Evolutionary conservation across 192 early-diverging fungal species (phyloP).

Genomic region (Phlyctochytrium arcticum): DNA sequence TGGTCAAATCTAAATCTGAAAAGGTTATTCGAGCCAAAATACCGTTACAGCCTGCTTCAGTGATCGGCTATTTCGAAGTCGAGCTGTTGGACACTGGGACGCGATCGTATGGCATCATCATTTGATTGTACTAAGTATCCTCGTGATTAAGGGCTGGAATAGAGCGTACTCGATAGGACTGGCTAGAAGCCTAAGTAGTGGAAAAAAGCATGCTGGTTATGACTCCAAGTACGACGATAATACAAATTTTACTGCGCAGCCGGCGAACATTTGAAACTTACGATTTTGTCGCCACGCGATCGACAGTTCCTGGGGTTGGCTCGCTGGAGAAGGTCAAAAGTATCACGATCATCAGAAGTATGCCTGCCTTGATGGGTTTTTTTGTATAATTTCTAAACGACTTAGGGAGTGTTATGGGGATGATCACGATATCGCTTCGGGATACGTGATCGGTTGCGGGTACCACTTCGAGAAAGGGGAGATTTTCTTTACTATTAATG

Average conservation of each 20-base stretch:
- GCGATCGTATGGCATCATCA: not conserved
- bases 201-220: not conserved
- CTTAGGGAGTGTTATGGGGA: not conserved
- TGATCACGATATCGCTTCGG: too few species aligned
- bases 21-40: not conserved
- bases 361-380: not conserved
- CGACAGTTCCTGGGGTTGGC: not conserved
- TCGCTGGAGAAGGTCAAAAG: not conserved
- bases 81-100: not conserved
- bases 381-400: not conserved
- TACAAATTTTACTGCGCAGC: too few species aligned
- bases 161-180: not conserved
- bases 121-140: too few species aligned
- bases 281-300: too few species aligned
- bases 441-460: conserved; percentile 7
- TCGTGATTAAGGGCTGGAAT: too few species aligned
- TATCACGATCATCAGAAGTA: not conserved
- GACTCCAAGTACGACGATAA: not conserved
- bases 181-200: not conserved
- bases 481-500: conserved; percentile 4
- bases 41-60: not conserved
- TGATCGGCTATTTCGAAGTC: conserved; percentile 5
- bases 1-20: not conserved
- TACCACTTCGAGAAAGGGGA: conserved; percentile 4
- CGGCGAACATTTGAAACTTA: too few species aligned